A percentile compares a stretch with the other conserved stretches of the same genome.
These are phyloP conservation scores for Candida takata DNA, from an alignment of 805 yeast species.

Conservation along the genomic window DNA sequence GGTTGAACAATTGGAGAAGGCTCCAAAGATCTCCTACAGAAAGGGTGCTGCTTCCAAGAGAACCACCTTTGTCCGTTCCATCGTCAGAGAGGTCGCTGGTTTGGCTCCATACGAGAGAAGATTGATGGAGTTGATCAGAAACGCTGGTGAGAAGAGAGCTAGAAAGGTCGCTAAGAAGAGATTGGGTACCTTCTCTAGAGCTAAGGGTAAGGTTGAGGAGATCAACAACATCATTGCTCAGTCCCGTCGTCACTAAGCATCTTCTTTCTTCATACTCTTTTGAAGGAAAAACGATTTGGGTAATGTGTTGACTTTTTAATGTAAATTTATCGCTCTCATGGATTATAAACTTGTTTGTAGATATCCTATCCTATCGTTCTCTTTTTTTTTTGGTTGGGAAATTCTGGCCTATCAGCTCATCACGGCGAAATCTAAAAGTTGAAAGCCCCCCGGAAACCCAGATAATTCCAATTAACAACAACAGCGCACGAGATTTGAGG, in stretches of 20 bases:
- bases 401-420: too few relatives aligned
- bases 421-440: too few relatives aligned
- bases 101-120: conserved; percentile 99
- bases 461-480: too few relatives aligned
- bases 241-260: conserved; percentile 80
- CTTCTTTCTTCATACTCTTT: conserved; percentile 2
- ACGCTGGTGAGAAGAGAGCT: conserved; percentile 99
- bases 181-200: conserved; percentile 99
- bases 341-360: neutral
- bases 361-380: too few relatives aligned
- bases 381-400: too few relatives aligned
- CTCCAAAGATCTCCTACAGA: conserved; percentile 89
- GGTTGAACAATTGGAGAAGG: conserved; percentile 77
- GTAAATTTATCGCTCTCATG: conserved; percentile 18
- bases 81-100: conserved; percentile 96
- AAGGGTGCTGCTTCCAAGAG: conserved; percentile 96
- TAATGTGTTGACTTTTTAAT: conserved; percentile 15
- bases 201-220: conserved; percentile 99
- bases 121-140: conserved; percentile 98
- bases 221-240: conserved; percentile 94
- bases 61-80: conserved; percentile 89
- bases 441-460: too few relatives aligned
- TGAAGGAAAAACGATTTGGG: conserved; percentile 5
- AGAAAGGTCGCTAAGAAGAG: conserved; percentile 99
- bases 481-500: too few relatives aligned